A percentile compares a stretch with the other conserved stretches of the same genome.
phyloP scores from a whole-genome alignment of 352 stramenopile genomes.

The Pythium phragmiticola region DNA sequence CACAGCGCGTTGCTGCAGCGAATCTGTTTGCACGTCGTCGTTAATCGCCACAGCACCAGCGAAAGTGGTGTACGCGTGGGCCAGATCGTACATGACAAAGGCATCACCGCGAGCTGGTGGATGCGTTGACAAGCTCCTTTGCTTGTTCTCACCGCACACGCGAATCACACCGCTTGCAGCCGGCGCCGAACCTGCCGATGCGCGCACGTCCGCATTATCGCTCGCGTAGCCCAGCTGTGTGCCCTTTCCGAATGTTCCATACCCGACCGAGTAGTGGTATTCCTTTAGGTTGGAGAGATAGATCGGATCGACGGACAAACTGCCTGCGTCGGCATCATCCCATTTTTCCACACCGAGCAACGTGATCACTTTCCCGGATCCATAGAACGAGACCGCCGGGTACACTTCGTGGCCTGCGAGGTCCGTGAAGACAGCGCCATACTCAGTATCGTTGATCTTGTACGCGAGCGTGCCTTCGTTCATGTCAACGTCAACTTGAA shows the following conservation, averaged over 20 bases:
- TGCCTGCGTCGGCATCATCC: slow-evolving; percentile 48
- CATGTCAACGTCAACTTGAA: slow-evolving; percentile 90
- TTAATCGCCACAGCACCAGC: slow-evolving; percentile 70
- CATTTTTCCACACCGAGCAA: slow-evolving; percentile 77
- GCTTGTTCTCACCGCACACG: slow-evolving; percentile 60
- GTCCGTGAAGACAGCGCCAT: slow-evolving; percentile 86
- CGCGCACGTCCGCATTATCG: slow-evolving; percentile 28
- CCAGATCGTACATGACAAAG: slow-evolving; percentile 83
- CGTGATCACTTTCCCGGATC: slow-evolving; percentile 87
- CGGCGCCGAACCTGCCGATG: slow-evolving; percentile 12
- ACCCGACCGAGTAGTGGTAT: slow-evolving; percentile 76
- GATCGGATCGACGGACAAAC: slow-evolving; percentile 42
- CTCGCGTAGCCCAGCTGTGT: slow-evolving; percentile 74
- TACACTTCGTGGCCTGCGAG: slow-evolving; percentile 80
- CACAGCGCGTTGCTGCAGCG: slow-evolving; percentile 52
- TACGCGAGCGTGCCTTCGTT: slow-evolving; percentile 80
- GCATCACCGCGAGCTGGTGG: slow-evolving; percentile 66
- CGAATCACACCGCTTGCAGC: slow-evolving; percentile 38
- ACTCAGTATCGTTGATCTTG: slow-evolving; percentile 90
- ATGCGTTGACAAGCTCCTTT: slow-evolving; percentile 79
- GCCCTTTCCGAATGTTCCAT: slow-evolving; percentile 76
- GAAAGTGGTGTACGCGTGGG: slow-evolving; percentile 52
- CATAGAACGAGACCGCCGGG: slow-evolving; percentile 87
- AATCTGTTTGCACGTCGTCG: slow-evolving; percentile 62
- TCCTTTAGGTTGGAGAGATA: slow-evolving; percentile 80